Evolutionary conservation across 208 protist genomes (phyloP), one percentile per base, ranked within the genome.

Genomic region (Acanthamoeba royreba): DNA sequence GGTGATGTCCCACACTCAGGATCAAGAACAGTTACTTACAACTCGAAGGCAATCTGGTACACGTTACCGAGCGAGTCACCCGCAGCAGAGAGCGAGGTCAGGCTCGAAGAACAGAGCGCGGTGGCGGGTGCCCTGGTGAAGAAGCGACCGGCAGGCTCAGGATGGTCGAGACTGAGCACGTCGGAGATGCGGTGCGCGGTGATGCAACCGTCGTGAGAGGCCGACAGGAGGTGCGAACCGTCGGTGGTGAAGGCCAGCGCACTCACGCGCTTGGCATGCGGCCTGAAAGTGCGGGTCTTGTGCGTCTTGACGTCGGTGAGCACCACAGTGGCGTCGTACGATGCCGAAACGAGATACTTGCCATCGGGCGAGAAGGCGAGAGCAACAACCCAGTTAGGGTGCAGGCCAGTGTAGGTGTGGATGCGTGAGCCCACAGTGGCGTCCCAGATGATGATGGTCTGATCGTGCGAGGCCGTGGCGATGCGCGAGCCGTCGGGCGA

Each of bases 281-380:
- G 86, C 22, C 43, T 40, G 49, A 47, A 46, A 9, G 38, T 52
- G 86, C n/a, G 28, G 31, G 17, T 31, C 79, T 17, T 92, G 55
- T 43, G 42, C 2, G 53, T 22, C 53, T 69, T 17, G 8, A 83
- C 69, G 43, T 96, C 79, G 94, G 92, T 96, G 7, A 96, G 43
- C 15, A 93, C 47, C 15, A 96, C 13, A 2, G 33, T 25, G 28
- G 35, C 49, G 38, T 96, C 94, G 31, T 96, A 86, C 43, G 83
- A 46, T 22, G 90, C 89, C 15, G 95, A 92, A 17, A 85, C 94
- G 3, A 97, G 13, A 4, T 53, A 49, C 28, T 28, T 38, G 46
- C 58, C 31, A 45, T 43, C 38, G 45, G 55, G 58, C n/a, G 86
- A 92, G 40, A 88, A 88, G 47, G 81, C 81, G 53, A 92, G 42